Percentiles rank a stretch among this genome's conserved stretches.
Evolutionary conservation across 1,139 yeast species (phyloP).

Genomic region (Pneumocystis sp.): DNA sequence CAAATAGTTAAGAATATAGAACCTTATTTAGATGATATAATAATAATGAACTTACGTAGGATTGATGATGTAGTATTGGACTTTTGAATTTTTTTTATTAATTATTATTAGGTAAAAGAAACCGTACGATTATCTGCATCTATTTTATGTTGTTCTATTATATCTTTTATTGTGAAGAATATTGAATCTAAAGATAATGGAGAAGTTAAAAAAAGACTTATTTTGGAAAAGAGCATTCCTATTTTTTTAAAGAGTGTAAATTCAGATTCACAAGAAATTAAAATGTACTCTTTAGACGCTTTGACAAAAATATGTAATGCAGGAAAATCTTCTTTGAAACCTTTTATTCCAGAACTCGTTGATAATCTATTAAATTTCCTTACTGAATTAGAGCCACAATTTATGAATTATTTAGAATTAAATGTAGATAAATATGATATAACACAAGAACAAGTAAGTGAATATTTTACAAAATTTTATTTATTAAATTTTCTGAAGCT

Average conservation of each 20-base stretch:
- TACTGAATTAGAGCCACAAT: constrained; percentile 86
- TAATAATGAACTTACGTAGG: constrained; percentile 78
- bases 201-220: constrained; percentile 14
- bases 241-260: constrained; percentile 61
- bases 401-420: constrained; percentile 66
- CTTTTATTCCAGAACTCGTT: constrained; percentile 54
- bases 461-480: neutral
- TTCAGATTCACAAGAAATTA: constrained; percentile 77
- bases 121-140: constrained; percentile 77
- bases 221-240: constrained; percentile 55
- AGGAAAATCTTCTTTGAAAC: constrained; percentile 44
- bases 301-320: constrained; percentile 54
- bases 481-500: constrained; percentile 2
- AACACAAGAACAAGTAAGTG: constrained; percentile 21
- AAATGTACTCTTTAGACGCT: constrained; percentile 59
- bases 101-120: constrained; percentile 39
- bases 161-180: constrained; percentile 46
- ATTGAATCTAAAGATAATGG: constrained; percentile 25
- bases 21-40: constrained; percentile 45
- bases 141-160: constrained; percentile 49
- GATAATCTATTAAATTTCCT: constrained; percentile 56
- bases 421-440: constrained; percentile 82
- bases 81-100: neutral
- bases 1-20: constrained; percentile 36
- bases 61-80: constrained; percentile 54